phyloP scores from a whole-genome alignment of 2,329 filamentous ascomycete genomes.

The Didymella segeticola region DNA sequence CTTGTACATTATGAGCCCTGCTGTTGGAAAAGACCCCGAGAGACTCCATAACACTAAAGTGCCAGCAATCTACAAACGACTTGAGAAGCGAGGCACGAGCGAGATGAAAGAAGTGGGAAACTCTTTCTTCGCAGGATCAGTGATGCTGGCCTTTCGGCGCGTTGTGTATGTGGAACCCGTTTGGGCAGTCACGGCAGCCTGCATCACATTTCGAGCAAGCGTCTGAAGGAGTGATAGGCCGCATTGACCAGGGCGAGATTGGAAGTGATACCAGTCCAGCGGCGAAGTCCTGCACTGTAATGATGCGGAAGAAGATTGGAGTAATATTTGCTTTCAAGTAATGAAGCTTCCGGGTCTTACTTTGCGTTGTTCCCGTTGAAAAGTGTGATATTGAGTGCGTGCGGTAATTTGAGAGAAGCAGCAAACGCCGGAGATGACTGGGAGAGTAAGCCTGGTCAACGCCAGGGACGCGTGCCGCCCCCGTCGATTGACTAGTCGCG shows the following conservation, averaged over 20 bases:
- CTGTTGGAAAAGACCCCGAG: conserved; percentile 12
- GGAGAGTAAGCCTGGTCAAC: background rate
- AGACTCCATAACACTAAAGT: background rate
- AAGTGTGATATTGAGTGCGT: background rate
- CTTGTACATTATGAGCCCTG: conserved; percentile 24
- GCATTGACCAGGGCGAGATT: conserved; percentile 2
- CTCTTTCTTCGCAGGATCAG: background rate
- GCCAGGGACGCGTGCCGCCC: conserved; percentile 17
- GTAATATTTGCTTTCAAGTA: background rate
- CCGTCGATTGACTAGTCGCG: conserved; percentile 19
- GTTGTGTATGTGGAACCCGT: conserved; percentile 26
- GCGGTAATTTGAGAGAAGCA: background rate
- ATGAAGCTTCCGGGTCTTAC: background rate
- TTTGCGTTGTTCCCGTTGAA: background rate
- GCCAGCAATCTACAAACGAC: conserved; percentile 2
- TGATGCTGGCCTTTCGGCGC: conserved; percentile 12
- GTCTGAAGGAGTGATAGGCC: conserved; percentile 3
- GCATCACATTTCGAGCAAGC: conserved; percentile 23
- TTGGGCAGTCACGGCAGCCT: conserved; percentile 39
- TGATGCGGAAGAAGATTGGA: background rate
- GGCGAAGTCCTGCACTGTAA: conserved; percentile 6
- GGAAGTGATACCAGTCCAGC: conserved; percentile 9
- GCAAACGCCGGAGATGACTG: background rate
- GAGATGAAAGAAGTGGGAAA: background rate
- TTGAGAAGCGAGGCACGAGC: background rate